A percentile compares a stretch with the other conserved stretches of the same genome.
These are phyloP conservation scores for Jamesozyma rosinii DNA, from an alignment of 805 yeast species.

Conservation along the genomic window DNA sequence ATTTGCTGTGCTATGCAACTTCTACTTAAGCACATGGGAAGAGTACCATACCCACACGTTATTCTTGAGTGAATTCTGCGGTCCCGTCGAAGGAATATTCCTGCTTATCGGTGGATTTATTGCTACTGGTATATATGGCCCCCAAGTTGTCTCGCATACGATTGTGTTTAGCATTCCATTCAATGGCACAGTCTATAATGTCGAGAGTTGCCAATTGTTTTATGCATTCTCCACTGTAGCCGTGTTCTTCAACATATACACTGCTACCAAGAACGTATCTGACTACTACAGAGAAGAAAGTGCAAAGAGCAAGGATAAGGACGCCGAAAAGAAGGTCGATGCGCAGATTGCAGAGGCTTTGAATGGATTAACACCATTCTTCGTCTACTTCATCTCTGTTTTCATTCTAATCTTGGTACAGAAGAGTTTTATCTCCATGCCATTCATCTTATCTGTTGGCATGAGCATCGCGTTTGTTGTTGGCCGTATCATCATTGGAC, in stretches of 20 bases:
- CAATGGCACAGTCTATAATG: slow-evolving; percentile 12
- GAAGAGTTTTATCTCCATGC: slow-evolving; percentile 43
- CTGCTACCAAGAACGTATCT: slow-evolving; percentile 57
- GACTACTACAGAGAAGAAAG: slow-evolving; percentile 35
- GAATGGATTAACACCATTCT: slow-evolving; percentile 61
- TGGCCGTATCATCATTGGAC: slow-evolving; percentile 82
- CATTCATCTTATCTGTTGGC: slow-evolving; percentile 64
- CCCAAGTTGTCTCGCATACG: slow-evolving; percentile 51
- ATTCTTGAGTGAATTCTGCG: slow-evolving; percentile 71
- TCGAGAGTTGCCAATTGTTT: slow-evolving; percentile 39
- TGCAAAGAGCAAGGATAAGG: slow-evolving; percentile 11
- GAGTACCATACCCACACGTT: slow-evolving; percentile 85
- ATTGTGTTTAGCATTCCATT: slow-evolving; percentile 28
- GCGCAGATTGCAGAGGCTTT: slow-evolving; percentile 31
- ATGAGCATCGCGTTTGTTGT: slow-evolving; percentile 73
- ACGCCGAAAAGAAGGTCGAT: slow-evolving; percentile 7
- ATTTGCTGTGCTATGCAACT: slow-evolving; percentile 68
- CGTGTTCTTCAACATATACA: slow-evolving; percentile 54
- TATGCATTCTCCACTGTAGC: slow-evolving; percentile 52
- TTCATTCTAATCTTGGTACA: slow-evolving; percentile 40
- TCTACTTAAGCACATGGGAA: slow-evolving; percentile 91
- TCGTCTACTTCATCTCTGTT: slow-evolving; percentile 44
- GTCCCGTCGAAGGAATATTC: slow-evolving; percentile 92
- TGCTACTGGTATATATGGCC: slow-evolving; percentile 62
- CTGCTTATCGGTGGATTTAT: slow-evolving; percentile 47